phyloP scores from a whole-genome alignment of 495 filamentous ascomycete species.

The Penicillium salamii region DNA sequence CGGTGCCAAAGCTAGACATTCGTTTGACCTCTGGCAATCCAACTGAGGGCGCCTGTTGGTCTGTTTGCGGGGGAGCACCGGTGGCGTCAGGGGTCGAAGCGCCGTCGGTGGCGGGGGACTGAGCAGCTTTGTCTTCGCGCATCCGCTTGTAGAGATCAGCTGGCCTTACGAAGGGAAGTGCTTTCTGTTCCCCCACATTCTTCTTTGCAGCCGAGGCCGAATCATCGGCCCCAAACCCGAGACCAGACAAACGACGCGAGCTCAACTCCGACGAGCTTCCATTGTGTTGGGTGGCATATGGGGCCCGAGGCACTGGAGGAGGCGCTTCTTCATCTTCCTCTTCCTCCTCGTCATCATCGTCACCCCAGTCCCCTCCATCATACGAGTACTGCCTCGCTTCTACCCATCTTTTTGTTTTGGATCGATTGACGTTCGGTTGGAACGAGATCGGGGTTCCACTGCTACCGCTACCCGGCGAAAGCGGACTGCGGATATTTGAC shows the following conservation, averaged over 20 bases:
- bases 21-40: slow-evolving; percentile 61
- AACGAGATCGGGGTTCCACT: slow-evolving; percentile 53
- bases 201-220: slow-evolving; percentile 13
- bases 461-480: slow-evolving; percentile 25
- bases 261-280: slow-evolving; percentile 25
- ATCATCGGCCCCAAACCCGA: slow-evolving; percentile 16
- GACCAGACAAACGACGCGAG: slow-evolving; percentile 17
- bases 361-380: slow-evolving; percentile 93
- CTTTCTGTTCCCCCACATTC: slow-evolving; percentile 38
- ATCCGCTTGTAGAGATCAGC: slow-evolving; percentile 76
- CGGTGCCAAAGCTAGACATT: slow-evolving; percentile 61
- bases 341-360: slow-evolving; percentile 71
- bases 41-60: slow-evolving; percentile 15
- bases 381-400: slow-evolving; percentile 86
- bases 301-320: slow-evolving; percentile 44
- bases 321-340: slow-evolving; percentile 55
- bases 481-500: slow-evolving; percentile 27
- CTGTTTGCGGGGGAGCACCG: background rate
- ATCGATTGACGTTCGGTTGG: slow-evolving; percentile 80
- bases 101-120: slow-evolving; percentile 19
- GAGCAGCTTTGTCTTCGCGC: slow-evolving; percentile 61
- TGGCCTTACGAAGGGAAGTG: slow-evolving; percentile 66
- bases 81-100: background rate
- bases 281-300: slow-evolving; percentile 34
- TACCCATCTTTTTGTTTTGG: slow-evolving; percentile 93